A percentile compares a stretch with the other conserved stretches of the same genome.
Evolutionary conservation across 352 stramenopile genomes (phyloP).

Genomic region (Globisporangium ultimum): DNA sequence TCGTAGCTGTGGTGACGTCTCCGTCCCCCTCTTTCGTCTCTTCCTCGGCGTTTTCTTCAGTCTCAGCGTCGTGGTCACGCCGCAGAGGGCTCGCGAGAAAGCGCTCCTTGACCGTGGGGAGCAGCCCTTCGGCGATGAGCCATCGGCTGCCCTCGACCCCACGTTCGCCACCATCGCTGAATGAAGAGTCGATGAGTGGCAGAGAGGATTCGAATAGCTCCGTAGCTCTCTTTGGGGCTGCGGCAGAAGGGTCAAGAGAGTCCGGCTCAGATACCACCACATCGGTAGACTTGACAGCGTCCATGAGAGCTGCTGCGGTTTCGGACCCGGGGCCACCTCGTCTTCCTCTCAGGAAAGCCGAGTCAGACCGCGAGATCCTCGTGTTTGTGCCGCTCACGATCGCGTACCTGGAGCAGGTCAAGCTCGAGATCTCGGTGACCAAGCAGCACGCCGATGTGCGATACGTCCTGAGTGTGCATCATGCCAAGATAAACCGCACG

Average conservation of each 20-base stretch:
- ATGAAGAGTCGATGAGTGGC: too few species aligned
- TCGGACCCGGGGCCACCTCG: constrained; percentile 1
- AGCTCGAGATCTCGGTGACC: constrained; percentile 36
- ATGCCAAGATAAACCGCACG: constrained; percentile 24
- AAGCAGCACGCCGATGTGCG: constrained; percentile 53
- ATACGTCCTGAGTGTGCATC: constrained; percentile 56
- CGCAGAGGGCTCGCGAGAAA: neutral
- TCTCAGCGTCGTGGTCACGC: too few species aligned
- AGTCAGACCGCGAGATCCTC: constrained; percentile 23
- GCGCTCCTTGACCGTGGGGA: neutral
- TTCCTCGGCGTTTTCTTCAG: neutral
- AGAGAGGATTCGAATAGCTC: too few species aligned
- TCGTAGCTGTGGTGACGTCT: too few species aligned
- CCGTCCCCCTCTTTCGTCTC: neutral
- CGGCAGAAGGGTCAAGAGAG: too few species aligned
- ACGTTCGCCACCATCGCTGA: too few species aligned
- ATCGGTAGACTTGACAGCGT: too few species aligned
- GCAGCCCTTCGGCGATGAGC: too few species aligned
- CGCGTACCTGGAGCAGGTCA: constrained; percentile 52
- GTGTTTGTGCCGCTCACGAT: constrained; percentile 34
- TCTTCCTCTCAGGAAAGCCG: constrained; percentile 11
- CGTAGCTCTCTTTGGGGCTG: too few species aligned
- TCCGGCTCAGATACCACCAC: too few species aligned
- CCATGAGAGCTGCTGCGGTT: neutral
- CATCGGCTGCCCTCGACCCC: too few species aligned